Conservation (phyloP, 2,329 filamentous ascomycete genomes). For the Colletotrichum sp. region DNA sequence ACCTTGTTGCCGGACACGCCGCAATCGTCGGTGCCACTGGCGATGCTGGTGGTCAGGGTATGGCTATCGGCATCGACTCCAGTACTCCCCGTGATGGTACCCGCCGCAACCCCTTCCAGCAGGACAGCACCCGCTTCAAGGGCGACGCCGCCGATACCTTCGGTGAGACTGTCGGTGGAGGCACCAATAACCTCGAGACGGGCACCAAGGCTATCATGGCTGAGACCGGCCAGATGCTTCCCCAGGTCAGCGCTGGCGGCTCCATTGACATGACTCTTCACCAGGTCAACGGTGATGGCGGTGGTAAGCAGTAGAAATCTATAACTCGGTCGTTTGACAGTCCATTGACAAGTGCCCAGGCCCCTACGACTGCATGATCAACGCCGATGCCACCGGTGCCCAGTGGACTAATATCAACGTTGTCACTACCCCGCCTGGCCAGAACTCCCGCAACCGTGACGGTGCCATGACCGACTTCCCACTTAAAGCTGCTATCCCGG, state of each 20-base stretch:
- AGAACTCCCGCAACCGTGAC: constrained; percentile 51
- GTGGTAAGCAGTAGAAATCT: constrained; percentile 41
- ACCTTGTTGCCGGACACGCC: constrained; percentile 65
- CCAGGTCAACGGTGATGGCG: constrained; percentile 72
- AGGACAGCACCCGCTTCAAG: constrained; percentile 67
- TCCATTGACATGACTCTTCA: constrained; percentile 66
- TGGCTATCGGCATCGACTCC: constrained; percentile 55
- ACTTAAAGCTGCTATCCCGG: constrained; percentile 64
- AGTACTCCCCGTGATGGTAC: constrained; percentile 67
- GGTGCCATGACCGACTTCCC: constrained; percentile 49
- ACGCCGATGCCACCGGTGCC: constrained; percentile 61
- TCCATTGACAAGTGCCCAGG: neutral
- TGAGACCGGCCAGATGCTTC: constrained; percentile 59
- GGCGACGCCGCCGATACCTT: constrained; percentile 56
- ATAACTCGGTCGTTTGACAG: neutral
- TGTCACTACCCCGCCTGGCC: constrained; percentile 56
- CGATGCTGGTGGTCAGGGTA: constrained; percentile 61
- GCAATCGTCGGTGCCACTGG: constrained; percentile 65
- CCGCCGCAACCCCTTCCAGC: constrained; percentile 65
- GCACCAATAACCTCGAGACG: constrained; percentile 60
- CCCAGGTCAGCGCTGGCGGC: constrained; percentile 64
- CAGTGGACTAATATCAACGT: constrained; percentile 60
- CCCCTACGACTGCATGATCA: constrained; percentile 70
- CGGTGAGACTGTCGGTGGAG: constrained; percentile 63
- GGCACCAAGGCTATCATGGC: constrained; percentile 64